Evolutionary conservation across 306 rosid species (phyloP).

Genomic region (Phaseolus lunatus): DNA sequence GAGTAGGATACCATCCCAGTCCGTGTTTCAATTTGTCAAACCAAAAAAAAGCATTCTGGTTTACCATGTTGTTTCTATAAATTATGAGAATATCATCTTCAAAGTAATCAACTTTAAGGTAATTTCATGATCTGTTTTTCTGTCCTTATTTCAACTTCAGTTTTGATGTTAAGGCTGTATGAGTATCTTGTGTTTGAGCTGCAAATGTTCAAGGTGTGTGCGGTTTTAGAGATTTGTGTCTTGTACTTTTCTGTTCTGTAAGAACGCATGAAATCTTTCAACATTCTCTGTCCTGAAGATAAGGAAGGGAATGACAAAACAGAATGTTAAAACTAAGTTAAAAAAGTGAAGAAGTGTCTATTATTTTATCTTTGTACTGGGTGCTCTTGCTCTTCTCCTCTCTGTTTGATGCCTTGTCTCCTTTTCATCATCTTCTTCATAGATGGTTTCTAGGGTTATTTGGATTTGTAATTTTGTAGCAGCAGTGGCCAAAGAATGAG

Average conservation of each 20-base stretch:
- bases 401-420: slow-evolving; percentile 31
- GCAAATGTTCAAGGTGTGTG: slow-evolving; percentile 19
- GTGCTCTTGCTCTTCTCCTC: slow-evolving; percentile 59
- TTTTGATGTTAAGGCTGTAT: slow-evolving; percentile 47
- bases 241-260: slow-evolving; percentile 15
- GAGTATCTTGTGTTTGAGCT: slow-evolving; percentile 50
- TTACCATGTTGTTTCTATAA: slow-evolving; percentile 20
- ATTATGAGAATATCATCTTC: neutral
- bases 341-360: slow-evolving; percentile 60
- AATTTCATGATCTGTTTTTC: slow-evolving; percentile 43
- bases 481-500: neutral
- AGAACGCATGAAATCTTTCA: slow-evolving; percentile 35
- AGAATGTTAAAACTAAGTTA: slow-evolving; percentile 44
- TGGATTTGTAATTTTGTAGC: neutral
- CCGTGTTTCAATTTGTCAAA: neutral
- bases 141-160: slow-evolving; percentile 39
- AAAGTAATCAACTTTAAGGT: slow-evolving; percentile 30
- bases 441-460: slow-evolving; percentile 25
- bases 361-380: slow-evolving; percentile 48
- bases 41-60: slow-evolving; percentile 30
- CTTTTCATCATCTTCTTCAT: slow-evolving; percentile 41
- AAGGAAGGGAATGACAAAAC: slow-evolving; percentile 56
- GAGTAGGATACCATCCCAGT: neutral
- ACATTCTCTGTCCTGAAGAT: slow-evolving; percentile 37
- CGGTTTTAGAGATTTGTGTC: slow-evolving; percentile 1